Conservation (phyloP, 2,329 filamentous ascomycete species). For the Penicillium rolfsii region DNA sequence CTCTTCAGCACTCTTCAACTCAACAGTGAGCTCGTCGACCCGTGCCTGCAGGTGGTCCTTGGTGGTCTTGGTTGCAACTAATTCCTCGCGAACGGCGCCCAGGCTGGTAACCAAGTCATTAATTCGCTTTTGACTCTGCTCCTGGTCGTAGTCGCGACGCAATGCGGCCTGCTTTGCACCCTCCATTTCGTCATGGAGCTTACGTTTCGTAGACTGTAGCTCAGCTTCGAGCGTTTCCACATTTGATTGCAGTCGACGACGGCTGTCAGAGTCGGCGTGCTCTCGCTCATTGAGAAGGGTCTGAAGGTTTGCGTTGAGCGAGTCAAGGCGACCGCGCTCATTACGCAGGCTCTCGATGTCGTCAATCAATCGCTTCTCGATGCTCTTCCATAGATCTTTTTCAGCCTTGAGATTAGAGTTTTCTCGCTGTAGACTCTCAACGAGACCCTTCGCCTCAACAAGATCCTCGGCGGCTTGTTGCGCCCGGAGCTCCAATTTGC, state of each 20-base stretch:
- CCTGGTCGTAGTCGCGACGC: constrained; percentile 86
- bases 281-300: constrained; percentile 91
- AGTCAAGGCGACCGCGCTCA: constrained; percentile 82
- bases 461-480: constrained; percentile 93
- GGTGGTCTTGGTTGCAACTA: constrained; percentile 81
- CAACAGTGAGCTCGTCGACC: constrained; percentile 85
- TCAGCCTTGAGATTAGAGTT: constrained; percentile 92
- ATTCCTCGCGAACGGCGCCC: constrained; percentile 79
- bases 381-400: constrained; percentile 91
- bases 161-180: constrained; percentile 80
- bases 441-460: constrained; percentile 77
- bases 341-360: constrained; percentile 85
- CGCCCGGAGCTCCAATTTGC: constrained; percentile 85
- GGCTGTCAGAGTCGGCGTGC: constrained; percentile 76
- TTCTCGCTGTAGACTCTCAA: constrained; percentile 88
- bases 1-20: constrained; percentile 87
- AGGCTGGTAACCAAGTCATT: constrained; percentile 85
- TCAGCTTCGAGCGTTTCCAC: constrained; percentile 81
- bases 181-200: constrained; percentile 79
- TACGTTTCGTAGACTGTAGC: constrained; percentile 75
- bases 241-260: constrained; percentile 76
- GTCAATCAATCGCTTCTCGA: constrained; percentile 83
- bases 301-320: constrained; percentile 80
- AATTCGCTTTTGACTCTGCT: constrained; percentile 86
- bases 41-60: constrained; percentile 86